Evolutionary conservation across 768 basidiomycete genomes (phyloP).

Genomic region (Lactarius sp.): DNA sequence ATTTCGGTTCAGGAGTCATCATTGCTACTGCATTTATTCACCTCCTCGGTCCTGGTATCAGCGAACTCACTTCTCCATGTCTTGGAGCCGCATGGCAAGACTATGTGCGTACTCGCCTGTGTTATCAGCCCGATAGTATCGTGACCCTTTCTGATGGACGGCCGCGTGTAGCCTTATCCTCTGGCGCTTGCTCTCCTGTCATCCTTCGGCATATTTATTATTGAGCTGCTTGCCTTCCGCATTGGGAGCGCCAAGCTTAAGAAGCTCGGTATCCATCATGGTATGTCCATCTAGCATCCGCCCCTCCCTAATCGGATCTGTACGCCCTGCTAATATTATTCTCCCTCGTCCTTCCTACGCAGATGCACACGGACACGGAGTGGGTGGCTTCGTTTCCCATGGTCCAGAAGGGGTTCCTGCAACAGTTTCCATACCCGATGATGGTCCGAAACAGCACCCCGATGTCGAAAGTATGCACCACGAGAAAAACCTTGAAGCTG

Average conservation of each 20-base stretch:
- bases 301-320: background rate
- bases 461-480: background rate
- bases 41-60: slow-evolving; percentile 59
- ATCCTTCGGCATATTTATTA: slow-evolving; percentile 78
- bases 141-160: background rate
- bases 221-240: slow-evolving; percentile 84
- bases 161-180: slow-evolving; percentile 59
- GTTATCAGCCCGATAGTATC: background rate
- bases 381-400: slow-evolving; percentile 59
- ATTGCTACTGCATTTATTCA: slow-evolving; percentile 21
- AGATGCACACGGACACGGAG: slow-evolving; percentile 67
- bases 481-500: background rate
- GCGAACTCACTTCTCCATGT: slow-evolving; percentile 66
- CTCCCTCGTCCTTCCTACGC: background rate
- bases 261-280: slow-evolving; percentile 57
- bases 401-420: slow-evolving; percentile 49
- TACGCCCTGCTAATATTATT: background rate
- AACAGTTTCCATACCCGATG: background rate
- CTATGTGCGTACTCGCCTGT: slow-evolving; percentile 52
- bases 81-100: slow-evolving; percentile 61
- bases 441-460: background rate
- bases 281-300: slow-evolving; percentile 34
- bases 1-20: slow-evolving; percentile 22
- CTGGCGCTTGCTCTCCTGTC: slow-evolving; percentile 76
- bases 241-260: slow-evolving; percentile 73